A percentile compares a stretch with the other conserved stretches of the same genome.
phyloP scores from a whole-genome alignment of 352 stramenopile species.

The Globisporangium uncinulatum region DNA sequence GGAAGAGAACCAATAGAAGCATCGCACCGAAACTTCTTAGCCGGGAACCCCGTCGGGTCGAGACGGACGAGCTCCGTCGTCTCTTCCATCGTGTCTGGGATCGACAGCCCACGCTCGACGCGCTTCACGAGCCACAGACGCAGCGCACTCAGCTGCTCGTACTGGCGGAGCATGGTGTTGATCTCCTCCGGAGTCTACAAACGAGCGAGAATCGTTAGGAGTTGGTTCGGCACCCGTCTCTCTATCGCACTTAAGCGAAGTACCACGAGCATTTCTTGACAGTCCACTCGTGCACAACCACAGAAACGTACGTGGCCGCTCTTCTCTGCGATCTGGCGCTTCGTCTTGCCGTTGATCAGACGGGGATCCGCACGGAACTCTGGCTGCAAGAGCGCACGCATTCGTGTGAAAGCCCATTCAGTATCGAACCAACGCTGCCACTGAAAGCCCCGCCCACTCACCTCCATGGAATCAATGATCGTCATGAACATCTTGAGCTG shows the following conservation, averaged over 20 bases:
- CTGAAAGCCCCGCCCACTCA: slow-evolving; percentile 11
- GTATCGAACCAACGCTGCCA: neutral
- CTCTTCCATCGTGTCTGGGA: slow-evolving; percentile 73
- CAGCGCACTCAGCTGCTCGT: slow-evolving; percentile 72
- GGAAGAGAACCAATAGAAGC: neutral
- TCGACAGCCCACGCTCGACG: slow-evolving; percentile 61
- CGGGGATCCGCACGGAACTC: slow-evolving; percentile 64
- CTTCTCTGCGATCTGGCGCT: slow-evolving; percentile 80
- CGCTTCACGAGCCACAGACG: slow-evolving; percentile 78
- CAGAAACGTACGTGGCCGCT: slow-evolving; percentile 47
- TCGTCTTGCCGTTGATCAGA: slow-evolving; percentile 81
- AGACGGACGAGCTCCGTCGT: slow-evolving; percentile 75
- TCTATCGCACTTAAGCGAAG: neutral
- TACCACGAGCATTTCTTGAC: no score
- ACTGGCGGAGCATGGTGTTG: slow-evolving; percentile 84
- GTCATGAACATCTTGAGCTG: slow-evolving; percentile 80
- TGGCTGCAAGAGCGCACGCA: no score
- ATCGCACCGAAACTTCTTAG: slow-evolving; percentile 73
- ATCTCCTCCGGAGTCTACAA: slow-evolving; percentile 72
- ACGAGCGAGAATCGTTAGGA: neutral
- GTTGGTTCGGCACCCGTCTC: neutral
- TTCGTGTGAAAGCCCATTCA: neutral
- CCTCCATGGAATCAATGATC: slow-evolving; percentile 76
- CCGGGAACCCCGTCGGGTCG: slow-evolving; percentile 81
- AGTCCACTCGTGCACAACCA: neutral